Percentiles rank a stretch among this genome's conserved stretches.
These are phyloP conservation scores for Corylus avellana DNA, from an alignment of 306 rosid species.

Conservation along the genomic window DNA sequence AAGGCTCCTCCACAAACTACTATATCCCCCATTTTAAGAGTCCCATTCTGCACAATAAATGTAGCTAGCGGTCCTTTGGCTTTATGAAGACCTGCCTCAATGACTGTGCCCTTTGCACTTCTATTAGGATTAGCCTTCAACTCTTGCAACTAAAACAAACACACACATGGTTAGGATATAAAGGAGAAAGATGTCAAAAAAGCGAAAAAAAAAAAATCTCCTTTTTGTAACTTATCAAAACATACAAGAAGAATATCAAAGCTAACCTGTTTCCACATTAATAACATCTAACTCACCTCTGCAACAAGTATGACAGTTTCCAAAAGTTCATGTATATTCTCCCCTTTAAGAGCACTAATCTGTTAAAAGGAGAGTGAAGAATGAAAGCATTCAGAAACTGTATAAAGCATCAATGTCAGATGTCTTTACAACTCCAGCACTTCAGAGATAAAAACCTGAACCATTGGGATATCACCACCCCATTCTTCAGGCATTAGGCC, in stretches of 20 bases:
- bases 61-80: slow-evolving; percentile 92
- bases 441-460: slow-evolving; percentile 67
- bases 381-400: slow-evolving; percentile 22
- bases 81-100: slow-evolving; percentile 95
- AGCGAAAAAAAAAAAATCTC: not conserved
- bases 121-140: slow-evolving; percentile 96
- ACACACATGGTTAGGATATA: slow-evolving; percentile 41
- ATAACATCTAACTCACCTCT: slow-evolving; percentile 62
- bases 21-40: slow-evolving; percentile 78
- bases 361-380: slow-evolving; percentile 35
- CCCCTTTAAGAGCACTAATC: slow-evolving; percentile 97
- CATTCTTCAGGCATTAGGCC: slow-evolving; percentile 98
- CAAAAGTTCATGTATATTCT: slow-evolving; percentile 81
- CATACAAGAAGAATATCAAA: not conserved
- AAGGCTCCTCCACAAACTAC: slow-evolving; percentile 91
- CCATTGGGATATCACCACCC: slow-evolving; percentile 97
- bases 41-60: slow-evolving; percentile 89
- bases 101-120: slow-evolving; percentile 85
- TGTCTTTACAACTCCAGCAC: slow-evolving; percentile 14
- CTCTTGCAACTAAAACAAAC: slow-evolving; percentile 81
- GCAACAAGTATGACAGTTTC: slow-evolving; percentile 96
- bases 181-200: slow-evolving; percentile 21
- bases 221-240: not conserved
- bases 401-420: slow-evolving; percentile 27
- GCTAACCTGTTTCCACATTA: slow-evolving; percentile 12